phyloP scores from a whole-genome alignment of 2,329 filamentous ascomycete species.

The Diaporthe citriasiana region DNA sequence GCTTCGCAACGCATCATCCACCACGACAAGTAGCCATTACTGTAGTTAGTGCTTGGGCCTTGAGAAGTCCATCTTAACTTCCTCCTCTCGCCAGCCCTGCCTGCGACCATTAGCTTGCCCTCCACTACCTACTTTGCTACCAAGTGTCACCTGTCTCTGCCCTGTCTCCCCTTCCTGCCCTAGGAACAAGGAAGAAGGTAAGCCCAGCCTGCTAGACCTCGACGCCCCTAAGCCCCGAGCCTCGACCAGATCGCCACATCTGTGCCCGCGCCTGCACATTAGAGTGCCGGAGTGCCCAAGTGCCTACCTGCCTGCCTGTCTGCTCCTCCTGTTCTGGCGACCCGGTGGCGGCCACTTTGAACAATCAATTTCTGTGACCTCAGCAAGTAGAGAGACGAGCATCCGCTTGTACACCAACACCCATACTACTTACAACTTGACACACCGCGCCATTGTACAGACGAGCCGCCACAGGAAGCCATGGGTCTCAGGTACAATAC shows the following conservation, averaged over 20 bases:
- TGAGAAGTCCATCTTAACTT: conserved; percentile 13
- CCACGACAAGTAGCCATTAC: not conserved
- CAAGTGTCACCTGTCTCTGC: not conserved
- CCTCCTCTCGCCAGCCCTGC: conserved; percentile 16
- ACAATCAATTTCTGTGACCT: conserved; percentile 10
- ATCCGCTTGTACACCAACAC: not conserved
- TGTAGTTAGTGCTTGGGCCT: conserved; percentile 24
- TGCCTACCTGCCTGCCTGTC: not conserved
- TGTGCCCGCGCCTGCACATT: not conserved
- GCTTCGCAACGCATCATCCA: conserved; percentile 24
- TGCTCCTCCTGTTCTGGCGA: conserved; percentile 12
- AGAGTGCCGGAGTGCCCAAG: not conserved
- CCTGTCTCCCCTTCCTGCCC: not conserved
- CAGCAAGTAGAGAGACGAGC: conserved; percentile 21
- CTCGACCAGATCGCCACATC: not conserved
- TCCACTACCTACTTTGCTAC: not conserved
- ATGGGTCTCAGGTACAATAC: conserved; percentile 96
- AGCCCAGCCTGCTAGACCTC: conserved; percentile 18
- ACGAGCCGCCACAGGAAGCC: conserved; percentile 14
- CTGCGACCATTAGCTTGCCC: not conserved
- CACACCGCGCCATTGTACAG: conserved; percentile 2
- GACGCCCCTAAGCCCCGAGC: conserved; percentile 1
- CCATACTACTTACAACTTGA: conserved; percentile 6
- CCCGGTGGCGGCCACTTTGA: not conserved
- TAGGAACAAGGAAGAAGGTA: conserved; percentile 2